phyloP scores from a whole-genome alignment of 1,284 basidiomycete species.

The Rhodotorula glutinis region DNA sequence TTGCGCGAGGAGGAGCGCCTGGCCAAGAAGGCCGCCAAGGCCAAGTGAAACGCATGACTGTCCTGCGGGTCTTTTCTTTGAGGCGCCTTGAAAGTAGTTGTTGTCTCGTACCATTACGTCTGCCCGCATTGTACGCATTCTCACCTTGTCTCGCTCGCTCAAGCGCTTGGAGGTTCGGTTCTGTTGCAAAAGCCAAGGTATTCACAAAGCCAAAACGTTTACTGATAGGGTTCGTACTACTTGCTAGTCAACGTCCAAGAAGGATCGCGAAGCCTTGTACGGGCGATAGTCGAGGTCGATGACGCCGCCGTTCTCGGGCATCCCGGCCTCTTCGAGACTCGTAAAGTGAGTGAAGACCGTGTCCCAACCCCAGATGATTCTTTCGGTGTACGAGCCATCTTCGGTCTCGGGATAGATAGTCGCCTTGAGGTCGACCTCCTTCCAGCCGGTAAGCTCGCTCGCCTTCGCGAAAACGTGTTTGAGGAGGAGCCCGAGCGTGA shows the following conservation, averaged over 20 bases:
- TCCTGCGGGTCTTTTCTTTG: not conserved
- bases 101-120: not conserved
- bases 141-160: too few relatives aligned
- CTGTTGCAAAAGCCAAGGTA: too few relatives aligned
- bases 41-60: not conserved
- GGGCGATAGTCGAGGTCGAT: conserved; percentile 15
- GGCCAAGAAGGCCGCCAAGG: conserved; percentile 18
- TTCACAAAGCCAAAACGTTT: too few relatives aligned
- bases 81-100: too few relatives aligned
- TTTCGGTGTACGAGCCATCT: not conserved
- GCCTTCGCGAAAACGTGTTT: conserved; percentile 2
- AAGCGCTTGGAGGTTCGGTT: too few relatives aligned
- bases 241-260: not conserved
- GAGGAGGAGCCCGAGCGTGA: conserved; percentile 3
- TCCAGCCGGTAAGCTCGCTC: conserved; percentile 2
- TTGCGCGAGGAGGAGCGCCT: conserved; percentile 8
- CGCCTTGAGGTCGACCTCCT: conserved; percentile 3
- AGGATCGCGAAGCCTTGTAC: not conserved
- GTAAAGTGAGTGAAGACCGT: not conserved
- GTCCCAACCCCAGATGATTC: conserved; percentile 13
- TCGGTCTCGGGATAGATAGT: not conserved
- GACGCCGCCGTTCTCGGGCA: not conserved
- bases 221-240: too few relatives aligned
- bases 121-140: not conserved
- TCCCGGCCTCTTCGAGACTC: conserved; percentile 13